Evolutionary conservation across 169 alveolate genomes (phyloP), one percentile per base, ranked within the genome.

Genomic region (Plasmodium fragile): DNA sequence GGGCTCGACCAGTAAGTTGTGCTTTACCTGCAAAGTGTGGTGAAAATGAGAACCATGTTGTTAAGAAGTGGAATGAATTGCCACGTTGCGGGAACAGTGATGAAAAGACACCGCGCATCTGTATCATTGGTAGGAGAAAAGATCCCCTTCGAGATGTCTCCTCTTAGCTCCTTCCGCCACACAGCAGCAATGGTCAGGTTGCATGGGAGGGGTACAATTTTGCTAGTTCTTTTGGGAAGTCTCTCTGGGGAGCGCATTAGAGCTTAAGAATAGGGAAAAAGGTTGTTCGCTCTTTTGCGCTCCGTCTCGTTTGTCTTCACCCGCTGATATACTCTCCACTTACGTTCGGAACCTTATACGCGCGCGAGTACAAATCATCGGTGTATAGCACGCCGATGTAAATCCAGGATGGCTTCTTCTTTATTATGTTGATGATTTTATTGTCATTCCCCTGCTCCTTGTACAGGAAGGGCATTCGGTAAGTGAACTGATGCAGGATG

Each of bases 1-100:
- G 7, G 97, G 97, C 71, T 95, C 97, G 18, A 95, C 97, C 25
- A 95, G 92, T 39, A 95, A 90, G 34, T 92, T 89, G 41, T 92
- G 93, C 5, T 95, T 95, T 0, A 92, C 95, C 85, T 95, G 45
- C 22, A 13, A 22, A 16, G 65, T 3, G 53, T 16, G 34, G 65
- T 7, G 10, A 36, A 25, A 49, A 4, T 49, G 39, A 80, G 7
- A 8, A 69, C 13, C 45, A 36, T 36, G 65, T 49, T 49, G 59
- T 49, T 13, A 16, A 81, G 7, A 55, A 10, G 59, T 8, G 36
- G 4, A 65, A 65, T 65, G 30, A 18, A 65, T 28, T 25, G 10
- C 30, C 59, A 49, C 59, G 22, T 13, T 11, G 59, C 7, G 6
- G 59, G 0, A 22, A 16, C 0, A 7, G 5, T 10, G 53, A 10